Base-by-base conservation (phyloP, 805 yeast genomes). In the Schwanniomyces sp. region DNA sequence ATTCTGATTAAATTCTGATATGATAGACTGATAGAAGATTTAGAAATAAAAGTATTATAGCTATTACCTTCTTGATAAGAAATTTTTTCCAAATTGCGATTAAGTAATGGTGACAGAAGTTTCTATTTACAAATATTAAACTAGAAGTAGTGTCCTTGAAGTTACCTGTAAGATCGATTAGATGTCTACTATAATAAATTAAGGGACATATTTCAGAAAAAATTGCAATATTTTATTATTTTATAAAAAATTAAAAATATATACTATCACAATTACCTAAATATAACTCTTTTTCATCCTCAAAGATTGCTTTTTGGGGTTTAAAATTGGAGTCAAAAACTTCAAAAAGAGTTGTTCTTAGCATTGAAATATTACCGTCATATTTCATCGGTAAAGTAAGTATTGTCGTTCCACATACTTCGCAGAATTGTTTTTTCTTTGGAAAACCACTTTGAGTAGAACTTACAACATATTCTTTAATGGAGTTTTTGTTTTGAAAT, bases 281-380 rank as follows among this genome's bases (percentile, higher is more conserved):
- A 32, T 32, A 32, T 2, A 2, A 6, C 3, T 8, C 7, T 32
- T 14, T 32, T 14, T 32, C 10, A 14, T 32, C 36, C 21, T 32
- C 36, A 32, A 32, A 32, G n/a, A 32, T 17, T 7, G 21, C 36
- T 16, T 32, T 32, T 14, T 32, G 21, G 3, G 36, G 36, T 4
- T 7, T 32, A 9, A 32, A 32, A 32, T 16, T 7, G 8, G 36
- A 32, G 17, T 16, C n/a, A 16, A 14, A 14, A 18, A 4, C 5
- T 37, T 50, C 53, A 21, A 50, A 18, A 17, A 50, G 46, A 14
- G 53, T 42, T 18, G 45, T 41, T 41, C 53, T 48, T n/a, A 50
- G 16, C 44, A 50, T 45, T n/a, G 49, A 27, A 24, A 50, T 43
- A 24, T 44, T 47, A 14, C 53, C 53, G 16, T 50, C 41, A 25